Conservation (phyloP, 1,284 basidiomycete genomes). For the Papiliotrema laurentii region DNA sequence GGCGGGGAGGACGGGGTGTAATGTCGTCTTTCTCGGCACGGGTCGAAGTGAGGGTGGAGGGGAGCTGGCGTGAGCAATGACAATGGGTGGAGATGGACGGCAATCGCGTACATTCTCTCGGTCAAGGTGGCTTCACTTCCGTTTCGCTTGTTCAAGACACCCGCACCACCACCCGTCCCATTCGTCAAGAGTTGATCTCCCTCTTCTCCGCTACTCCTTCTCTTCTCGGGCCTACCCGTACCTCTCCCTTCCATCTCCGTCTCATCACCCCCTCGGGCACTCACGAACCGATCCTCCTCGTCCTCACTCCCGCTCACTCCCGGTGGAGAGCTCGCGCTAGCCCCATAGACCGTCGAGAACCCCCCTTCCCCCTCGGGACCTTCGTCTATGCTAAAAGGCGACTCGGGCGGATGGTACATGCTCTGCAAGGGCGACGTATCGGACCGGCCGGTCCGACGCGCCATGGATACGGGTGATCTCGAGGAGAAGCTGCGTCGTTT, state of each 20-base stretch:
- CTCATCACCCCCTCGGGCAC: slow-evolving; percentile 10
- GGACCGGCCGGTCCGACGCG: background rate
- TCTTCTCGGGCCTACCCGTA: background rate
- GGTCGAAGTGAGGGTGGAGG: background rate
- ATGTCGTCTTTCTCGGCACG: slow-evolving; percentile 7
- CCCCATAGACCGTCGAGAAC: slow-evolving; percentile 25
- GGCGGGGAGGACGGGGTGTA: slow-evolving; percentile 14
- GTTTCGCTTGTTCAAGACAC: background rate
- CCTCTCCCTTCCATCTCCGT: slow-evolving; percentile 4
- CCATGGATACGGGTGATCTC: background rate
- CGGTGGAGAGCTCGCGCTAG: slow-evolving; percentile 27
- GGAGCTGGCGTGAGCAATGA: background rate
- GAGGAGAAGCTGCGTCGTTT: background rate
- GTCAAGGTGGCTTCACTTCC: background rate
- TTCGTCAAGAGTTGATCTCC: background rate
- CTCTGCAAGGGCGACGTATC: slow-evolving; percentile 1
- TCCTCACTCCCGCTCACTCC: slow-evolving; percentile 22
- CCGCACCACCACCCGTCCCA: background rate
- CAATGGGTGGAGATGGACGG: background rate
- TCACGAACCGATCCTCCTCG: slow-evolving; percentile 24
- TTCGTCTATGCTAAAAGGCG: slow-evolving; percentile 1
- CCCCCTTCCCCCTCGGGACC: slow-evolving; percentile 5
- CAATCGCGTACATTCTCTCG: background rate
- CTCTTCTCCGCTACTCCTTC: background rate
- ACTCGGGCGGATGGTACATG: background rate